A percentile compares a stretch with the other conserved stretches of the same genome.
These are phyloP conservation scores for Coemansia sp. DNA, from an alignment of 192 early-diverging fungal species.

Conservation along the genomic window DNA sequence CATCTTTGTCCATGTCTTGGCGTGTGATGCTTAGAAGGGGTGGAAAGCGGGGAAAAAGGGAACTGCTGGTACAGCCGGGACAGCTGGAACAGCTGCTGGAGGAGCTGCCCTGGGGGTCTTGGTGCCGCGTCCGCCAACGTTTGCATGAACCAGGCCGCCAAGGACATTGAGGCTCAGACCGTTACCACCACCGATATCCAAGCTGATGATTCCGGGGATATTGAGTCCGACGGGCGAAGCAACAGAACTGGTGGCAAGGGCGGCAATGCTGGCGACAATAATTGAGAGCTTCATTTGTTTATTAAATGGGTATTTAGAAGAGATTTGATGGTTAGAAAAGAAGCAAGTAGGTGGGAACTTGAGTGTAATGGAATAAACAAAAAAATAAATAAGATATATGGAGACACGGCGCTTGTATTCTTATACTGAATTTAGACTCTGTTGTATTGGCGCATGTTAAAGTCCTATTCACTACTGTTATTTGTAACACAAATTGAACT, in stretches of 20 bases:
- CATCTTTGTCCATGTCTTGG: not conserved
- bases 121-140: conserved; percentile 21
- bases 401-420: not conserved
- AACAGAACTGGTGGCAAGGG: conserved; percentile 7
- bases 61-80: not conserved
- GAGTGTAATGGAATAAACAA: conserved; percentile 1
- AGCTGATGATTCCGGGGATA: conserved; percentile 42
- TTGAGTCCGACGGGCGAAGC: conserved; percentile 20
- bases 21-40: not conserved
- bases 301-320: not conserved
- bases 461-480: not conserved
- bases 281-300: conserved; percentile 17
- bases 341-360: not conserved
- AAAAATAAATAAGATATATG: not conserved
- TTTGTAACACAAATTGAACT: not conserved
- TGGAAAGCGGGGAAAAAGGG: not conserved
- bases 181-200: conserved; percentile 21
- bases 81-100: not conserved
- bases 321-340: not conserved
- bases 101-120: conserved; percentile 4
- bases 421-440: not conserved
- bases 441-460: not conserved
- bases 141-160: conserved; percentile 39
- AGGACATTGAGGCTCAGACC: conserved; percentile 39
- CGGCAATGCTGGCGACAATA: conserved; percentile 3